Evolutionary conservation across 2,329 filamentous ascomycete species (phyloP).

Genomic region (Colletotrichum cordylinicola): DNA sequence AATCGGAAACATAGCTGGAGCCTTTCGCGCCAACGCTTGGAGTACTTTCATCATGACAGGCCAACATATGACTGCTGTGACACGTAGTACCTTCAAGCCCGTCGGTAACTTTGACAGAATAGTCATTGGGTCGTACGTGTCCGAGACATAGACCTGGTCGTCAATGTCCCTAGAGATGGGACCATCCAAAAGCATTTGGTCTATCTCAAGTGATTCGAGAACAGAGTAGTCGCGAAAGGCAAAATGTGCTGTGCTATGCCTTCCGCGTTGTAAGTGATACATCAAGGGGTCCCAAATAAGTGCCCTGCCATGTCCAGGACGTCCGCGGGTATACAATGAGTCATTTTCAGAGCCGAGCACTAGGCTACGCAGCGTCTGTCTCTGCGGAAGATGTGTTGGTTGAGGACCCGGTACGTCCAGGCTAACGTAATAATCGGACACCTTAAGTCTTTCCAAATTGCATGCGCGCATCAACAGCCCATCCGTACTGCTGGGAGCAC

Average conservation of each 20-base stretch:
- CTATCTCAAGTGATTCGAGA: not conserved
- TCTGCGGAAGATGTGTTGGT: not conserved
- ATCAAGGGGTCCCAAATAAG: too few species aligned
- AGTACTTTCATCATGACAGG: not conserved
- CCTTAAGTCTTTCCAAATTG: not conserved
- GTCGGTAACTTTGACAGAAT: not conserved
- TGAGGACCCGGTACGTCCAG: not conserved
- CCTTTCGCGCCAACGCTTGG: not conserved
- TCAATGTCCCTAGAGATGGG: not conserved
- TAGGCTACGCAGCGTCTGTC: not conserved
- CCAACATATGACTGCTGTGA: not conserved
- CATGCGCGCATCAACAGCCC: not conserved
- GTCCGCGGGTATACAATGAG: not conserved
- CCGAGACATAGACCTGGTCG: not conserved
- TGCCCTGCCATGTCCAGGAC: not conserved
- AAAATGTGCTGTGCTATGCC: not conserved
- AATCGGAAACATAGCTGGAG: not conserved
- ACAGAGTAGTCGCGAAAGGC: not conserved
- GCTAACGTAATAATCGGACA: not conserved
- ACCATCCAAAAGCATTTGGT: not conserved
- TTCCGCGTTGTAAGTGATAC: not conserved
- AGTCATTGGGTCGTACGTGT: not conserved
- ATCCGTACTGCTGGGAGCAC: not conserved
- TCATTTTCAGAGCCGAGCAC: not conserved
- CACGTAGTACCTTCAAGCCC: not conserved